Evolutionary conservation across 2,329 filamentous ascomycete species (phyloP).

Genomic region (Colletotrichum aenigma): DNA sequence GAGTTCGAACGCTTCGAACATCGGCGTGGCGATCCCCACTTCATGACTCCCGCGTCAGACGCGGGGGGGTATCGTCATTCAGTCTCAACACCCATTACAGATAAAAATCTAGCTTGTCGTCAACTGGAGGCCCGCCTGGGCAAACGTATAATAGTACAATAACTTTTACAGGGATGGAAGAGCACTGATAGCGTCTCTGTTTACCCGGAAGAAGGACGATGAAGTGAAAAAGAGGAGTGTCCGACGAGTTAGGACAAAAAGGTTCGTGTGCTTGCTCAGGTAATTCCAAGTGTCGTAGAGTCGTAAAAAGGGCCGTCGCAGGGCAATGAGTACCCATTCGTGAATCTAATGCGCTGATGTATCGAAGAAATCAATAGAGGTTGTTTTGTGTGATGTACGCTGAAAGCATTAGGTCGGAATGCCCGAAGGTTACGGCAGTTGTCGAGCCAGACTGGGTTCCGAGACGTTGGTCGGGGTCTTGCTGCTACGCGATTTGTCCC

Average conservation of each 20-base stretch:
- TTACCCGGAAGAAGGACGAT: background rate
- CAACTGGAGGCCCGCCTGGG: background rate
- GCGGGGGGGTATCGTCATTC: background rate
- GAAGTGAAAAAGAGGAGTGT: background rate
- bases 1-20: background rate
- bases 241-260: background rate
- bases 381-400: background rate
- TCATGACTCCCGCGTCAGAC: background rate
- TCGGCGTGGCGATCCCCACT: background rate
- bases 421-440: background rate
- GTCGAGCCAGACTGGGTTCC: background rate
- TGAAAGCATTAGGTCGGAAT: background rate
- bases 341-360: slow-evolving; percentile 2
- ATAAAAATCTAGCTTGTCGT: background rate
- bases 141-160: background rate
- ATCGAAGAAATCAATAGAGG: background rate
- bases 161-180: background rate
- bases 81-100: background rate
- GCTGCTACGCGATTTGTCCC: slow-evolving; percentile 28
- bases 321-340: background rate
- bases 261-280: background rate
- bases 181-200: background rate
- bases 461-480: background rate
- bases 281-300: slow-evolving; percentile 8
- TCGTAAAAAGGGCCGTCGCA: slow-evolving; percentile 15